Conservation (phyloP, 75 land plant species). For the Cunninghamia lanceolata region DNA sequence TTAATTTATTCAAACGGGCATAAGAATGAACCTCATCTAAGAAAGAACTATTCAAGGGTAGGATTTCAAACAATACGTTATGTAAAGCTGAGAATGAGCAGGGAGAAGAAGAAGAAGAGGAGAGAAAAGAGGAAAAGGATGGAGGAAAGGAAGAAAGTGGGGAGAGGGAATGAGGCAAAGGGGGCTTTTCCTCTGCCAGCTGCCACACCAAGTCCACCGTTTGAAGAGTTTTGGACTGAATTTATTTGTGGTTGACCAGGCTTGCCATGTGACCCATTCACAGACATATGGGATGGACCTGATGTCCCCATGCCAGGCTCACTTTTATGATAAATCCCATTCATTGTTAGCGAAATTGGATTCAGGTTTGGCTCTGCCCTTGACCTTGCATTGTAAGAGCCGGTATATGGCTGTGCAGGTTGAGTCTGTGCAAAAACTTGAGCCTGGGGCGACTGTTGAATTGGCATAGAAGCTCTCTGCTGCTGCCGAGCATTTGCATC, state of each 20-base stretch:
- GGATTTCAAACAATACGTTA: too few species aligned
- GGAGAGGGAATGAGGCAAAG: too few species aligned
- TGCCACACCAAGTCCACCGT: slow-evolving; percentile 1
- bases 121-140: too few species aligned
- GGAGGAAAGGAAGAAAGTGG: too few species aligned
- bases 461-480: slow-evolving; percentile 8
- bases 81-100: too few species aligned
- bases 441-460: slow-evolving; percentile 17
- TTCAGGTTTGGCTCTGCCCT: not conserved
- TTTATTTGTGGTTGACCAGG: not conserved
- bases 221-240: not conserved
- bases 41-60: too few species aligned
- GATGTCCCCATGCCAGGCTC: not conserved
- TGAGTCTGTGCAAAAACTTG: not conserved
- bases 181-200: slow-evolving; percentile 5
- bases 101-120: too few species aligned
- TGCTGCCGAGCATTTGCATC: slow-evolving; percentile 23
- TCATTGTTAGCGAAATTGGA: not conserved
- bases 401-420: slow-evolving; percentile 1
- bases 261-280: slow-evolving; percentile 13
- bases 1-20: too few species aligned
- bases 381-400: slow-evolving; percentile 1
- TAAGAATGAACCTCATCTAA: too few species aligned
- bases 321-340: not conserved
- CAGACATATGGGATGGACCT: slow-evolving; percentile 17